A percentile compares a stretch with the other conserved stretches of the same genome.
phyloP scores from a whole-genome alignment of 2,329 filamentous ascomycete species.

The Trichoderma citrinoviride region DNA sequence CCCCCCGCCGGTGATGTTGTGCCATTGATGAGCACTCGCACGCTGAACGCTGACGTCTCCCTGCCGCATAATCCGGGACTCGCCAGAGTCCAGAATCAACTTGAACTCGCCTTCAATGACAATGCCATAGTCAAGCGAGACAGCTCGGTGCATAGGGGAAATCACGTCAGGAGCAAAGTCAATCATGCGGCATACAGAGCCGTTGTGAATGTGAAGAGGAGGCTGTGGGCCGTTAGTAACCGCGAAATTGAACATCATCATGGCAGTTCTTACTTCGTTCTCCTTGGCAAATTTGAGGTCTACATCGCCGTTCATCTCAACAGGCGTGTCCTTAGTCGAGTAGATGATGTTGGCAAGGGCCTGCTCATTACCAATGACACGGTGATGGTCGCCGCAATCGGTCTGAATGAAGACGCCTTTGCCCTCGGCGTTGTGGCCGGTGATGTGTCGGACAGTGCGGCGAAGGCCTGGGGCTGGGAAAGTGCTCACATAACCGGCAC shows the following conservation, averaged over 20 bases:
- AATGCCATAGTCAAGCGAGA: constrained; percentile 54
- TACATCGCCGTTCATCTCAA: constrained; percentile 27
- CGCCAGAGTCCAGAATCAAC: constrained; percentile 52
- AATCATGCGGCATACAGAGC: constrained; percentile 46
- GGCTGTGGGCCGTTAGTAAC: neutral
- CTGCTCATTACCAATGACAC: constrained; percentile 26
- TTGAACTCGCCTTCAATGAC: constrained; percentile 54
- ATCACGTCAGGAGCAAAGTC: constrained; percentile 45
- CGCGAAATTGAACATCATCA: rapidly evolving
- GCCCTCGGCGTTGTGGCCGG: constrained; percentile 25
- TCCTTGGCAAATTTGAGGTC: constrained; percentile 26
- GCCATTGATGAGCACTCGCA: constrained; percentile 34
- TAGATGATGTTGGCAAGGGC: constrained; percentile 34
- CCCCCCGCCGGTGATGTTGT: constrained; percentile 5
- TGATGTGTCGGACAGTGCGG: constrained; percentile 23
- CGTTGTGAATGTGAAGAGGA: constrained; percentile 25
- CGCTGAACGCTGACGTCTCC: constrained; percentile 57
- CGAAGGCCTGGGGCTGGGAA: constrained; percentile 23
- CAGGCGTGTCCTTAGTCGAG: constrained; percentile 29
- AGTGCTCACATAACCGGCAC: constrained; percentile 12
- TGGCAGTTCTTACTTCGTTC: constrained; percentile 13
- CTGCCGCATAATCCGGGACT: constrained; percentile 43
- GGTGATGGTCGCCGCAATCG: constrained; percentile 32
- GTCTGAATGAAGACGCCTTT: constrained; percentile 29
- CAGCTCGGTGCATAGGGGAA: constrained; percentile 50